phyloP scores from a whole-genome alignment of 768 basidiomycete genomes.

The Pulveroboletus sp. region DNA sequence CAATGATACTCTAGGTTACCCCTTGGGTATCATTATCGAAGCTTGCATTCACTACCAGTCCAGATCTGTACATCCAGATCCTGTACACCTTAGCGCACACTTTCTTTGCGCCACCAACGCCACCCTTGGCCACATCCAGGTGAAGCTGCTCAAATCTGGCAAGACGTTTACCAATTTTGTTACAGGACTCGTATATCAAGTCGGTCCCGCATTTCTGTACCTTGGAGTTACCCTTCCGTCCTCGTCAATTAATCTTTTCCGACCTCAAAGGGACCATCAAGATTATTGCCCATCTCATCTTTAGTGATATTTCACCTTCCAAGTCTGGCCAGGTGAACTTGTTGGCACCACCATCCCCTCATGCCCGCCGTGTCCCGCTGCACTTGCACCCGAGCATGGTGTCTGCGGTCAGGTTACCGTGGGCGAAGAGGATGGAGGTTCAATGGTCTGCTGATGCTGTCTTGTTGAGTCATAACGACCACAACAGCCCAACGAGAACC shows the following conservation, averaged over 20 bases:
- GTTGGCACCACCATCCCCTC: constrained; percentile 51
- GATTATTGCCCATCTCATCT: constrained; percentile 55
- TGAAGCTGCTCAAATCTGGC: constrained; percentile 48
- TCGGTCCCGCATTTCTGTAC: constrained; percentile 25
- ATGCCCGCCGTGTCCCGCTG: constrained; percentile 59
- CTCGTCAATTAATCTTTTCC: neutral
- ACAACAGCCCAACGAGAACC: constrained; percentile 37
- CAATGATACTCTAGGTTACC: constrained; percentile 45
- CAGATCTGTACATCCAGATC: constrained; percentile 47
- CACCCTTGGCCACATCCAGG: constrained; percentile 44
- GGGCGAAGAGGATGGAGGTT: constrained; percentile 36
- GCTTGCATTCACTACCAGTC: constrained; percentile 55
- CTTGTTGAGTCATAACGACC: too few species aligned
- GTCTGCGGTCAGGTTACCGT: constrained; percentile 24
- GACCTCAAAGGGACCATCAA: constrained; percentile 40
- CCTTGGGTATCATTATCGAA: constrained; percentile 56
- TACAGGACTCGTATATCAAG: constrained; percentile 57
- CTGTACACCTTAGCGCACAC: too few species aligned
- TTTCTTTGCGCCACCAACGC: constrained; percentile 47
- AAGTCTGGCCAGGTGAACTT: constrained; percentile 20
- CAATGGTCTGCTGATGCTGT: constrained; percentile 42
- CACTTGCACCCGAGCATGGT: constrained; percentile 49
- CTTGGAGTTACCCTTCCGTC: constrained; percentile 6
- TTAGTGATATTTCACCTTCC: constrained; percentile 44
- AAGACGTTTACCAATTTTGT: constrained; percentile 53